Percentiles rank a stretch among this genome's conserved stretches.
Evolutionary conservation across 495 filamentous ascomycete genomes (phyloP).

Genomic region (Hypoxylon fragiforme): DNA sequence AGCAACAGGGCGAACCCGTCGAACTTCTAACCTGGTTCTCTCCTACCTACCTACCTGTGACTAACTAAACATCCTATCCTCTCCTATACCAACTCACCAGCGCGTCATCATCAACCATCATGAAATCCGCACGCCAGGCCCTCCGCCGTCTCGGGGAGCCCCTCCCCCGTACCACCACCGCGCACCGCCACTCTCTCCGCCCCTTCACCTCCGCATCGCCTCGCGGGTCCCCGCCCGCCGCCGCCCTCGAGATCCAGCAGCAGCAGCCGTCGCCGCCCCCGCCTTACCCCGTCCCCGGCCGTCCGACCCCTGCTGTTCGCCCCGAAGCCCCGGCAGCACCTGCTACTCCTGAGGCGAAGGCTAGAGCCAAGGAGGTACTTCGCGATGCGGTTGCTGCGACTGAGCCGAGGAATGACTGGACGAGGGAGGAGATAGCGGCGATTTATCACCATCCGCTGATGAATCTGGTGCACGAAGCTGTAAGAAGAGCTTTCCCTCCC

Average conservation of each 20-base stretch:
- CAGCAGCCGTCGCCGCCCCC: conserved; percentile 4
- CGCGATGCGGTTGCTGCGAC: conserved; percentile 58
- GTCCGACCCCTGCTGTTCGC: conserved; percentile 10
- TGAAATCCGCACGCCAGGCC: conserved; percentile 23
- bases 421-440: conserved; percentile 70
- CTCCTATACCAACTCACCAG: neutral
- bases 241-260: conserved; percentile 18
- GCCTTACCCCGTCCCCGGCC: conserved; percentile 13
- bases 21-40: conserved; percentile 15
- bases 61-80: too few relatives aligned
- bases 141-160: conserved; percentile 19
- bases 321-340: conserved; percentile 6
- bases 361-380: conserved; percentile 22
- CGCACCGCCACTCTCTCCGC: conserved; percentile 11
- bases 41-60: too few relatives aligned
- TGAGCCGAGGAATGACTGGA: conserved; percentile 70
- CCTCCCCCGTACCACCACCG: conserved; percentile 15
- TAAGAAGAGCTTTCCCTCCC: conserved; percentile 47
- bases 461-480: conserved; percentile 73
- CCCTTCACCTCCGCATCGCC: conserved; percentile 17
- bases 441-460: conserved; percentile 79
- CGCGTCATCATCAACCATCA: conserved; percentile 23
- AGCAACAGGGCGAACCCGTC: conserved; percentile 2
- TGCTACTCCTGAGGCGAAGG: neutral
- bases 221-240: conserved; percentile 13